phyloP scores from a whole-genome alignment of 2,329 filamentous ascomycete genomes.

The Clonostachys chloroleuca region DNA sequence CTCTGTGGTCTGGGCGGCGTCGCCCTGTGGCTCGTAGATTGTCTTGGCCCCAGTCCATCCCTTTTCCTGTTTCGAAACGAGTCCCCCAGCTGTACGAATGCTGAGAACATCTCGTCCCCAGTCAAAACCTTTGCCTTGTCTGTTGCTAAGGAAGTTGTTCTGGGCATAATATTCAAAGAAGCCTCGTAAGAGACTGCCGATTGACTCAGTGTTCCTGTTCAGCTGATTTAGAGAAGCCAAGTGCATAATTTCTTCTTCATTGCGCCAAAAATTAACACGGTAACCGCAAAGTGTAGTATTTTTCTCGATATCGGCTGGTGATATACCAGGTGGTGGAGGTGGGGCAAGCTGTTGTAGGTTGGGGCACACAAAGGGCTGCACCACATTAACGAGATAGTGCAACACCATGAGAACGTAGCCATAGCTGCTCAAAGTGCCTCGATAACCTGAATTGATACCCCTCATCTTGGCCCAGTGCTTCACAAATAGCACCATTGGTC shows the following conservation, averaged over 20 bases:
- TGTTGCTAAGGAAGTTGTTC: conserved; percentile 44
- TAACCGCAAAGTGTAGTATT: conserved; percentile 52
- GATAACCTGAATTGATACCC: conserved; percentile 82
- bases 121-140: conserved; percentile 56
- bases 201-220: conserved; percentile 63
- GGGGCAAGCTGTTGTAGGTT: conserved; percentile 67
- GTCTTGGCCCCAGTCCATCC: conserved; percentile 84
- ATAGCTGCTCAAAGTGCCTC: conserved; percentile 82
- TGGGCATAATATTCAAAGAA: conserved; percentile 88
- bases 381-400: conserved; percentile 84
- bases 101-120: conserved; percentile 81
- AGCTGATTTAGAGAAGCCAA: conserved; percentile 55
- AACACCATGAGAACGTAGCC: conserved; percentile 91
- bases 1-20: conserved; percentile 2
- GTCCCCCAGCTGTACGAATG: conserved; percentile 65
- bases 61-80: conserved; percentile 71
- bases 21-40: conserved; percentile 40
- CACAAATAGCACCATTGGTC: conserved; percentile 76
- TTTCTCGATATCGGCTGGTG: conserved; percentile 12
- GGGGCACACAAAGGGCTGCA: conserved; percentile 73
- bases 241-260: conserved; percentile 63
- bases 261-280: conserved; percentile 73
- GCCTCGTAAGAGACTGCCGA: conserved; percentile 70
- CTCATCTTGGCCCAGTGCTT: conserved; percentile 88
- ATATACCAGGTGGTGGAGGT: conserved; percentile 25